Evolutionary conservation across 2,329 filamentous ascomycete genomes (phyloP).

Genomic region (Cercospora sesami): DNA sequence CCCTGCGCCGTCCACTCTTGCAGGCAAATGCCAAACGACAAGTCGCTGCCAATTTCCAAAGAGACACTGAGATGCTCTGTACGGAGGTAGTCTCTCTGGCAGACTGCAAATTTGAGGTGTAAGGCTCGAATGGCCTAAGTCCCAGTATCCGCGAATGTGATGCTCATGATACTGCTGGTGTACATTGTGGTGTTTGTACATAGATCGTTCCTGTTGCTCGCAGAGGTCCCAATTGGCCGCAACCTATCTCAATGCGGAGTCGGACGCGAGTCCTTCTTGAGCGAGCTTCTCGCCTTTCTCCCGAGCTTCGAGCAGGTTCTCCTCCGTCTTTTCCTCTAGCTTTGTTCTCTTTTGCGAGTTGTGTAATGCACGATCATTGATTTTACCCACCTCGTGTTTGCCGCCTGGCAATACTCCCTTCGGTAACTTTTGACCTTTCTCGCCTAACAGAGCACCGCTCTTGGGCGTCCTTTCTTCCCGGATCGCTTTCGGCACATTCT

Average conservation of each 20-base stretch:
- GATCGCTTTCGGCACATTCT: slow-evolving; percentile 27
- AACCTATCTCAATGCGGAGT: slow-evolving; percentile 21
- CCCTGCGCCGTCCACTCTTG: background rate
- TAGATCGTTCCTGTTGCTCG: background rate
- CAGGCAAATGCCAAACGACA: too few relatives aligned
- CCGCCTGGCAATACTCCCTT: slow-evolving; percentile 38
- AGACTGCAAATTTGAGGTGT: background rate
- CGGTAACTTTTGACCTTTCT: slow-evolving; percentile 38
- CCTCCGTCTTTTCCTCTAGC: slow-evolving; percentile 32
- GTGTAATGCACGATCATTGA: slow-evolving; percentile 32
- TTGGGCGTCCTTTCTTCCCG: slow-evolving; percentile 27
- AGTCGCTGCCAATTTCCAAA: too few relatives aligned
- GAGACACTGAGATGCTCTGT: background rate
- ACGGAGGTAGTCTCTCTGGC: background rate
- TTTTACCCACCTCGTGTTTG: slow-evolving; percentile 35
- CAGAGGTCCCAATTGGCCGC: background rate
- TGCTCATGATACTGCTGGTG: background rate
- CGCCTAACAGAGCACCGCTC: slow-evolving; percentile 31
- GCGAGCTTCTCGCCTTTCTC: slow-evolving; percentile 31
- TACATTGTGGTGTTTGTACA: background rate
- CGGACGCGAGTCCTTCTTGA: slow-evolving; percentile 24
- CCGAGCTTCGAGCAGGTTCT: slow-evolving; percentile 32
- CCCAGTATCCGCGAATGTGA: background rate
- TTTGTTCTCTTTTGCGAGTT: slow-evolving; percentile 35
- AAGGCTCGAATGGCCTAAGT: background rate